Evolutionary conservation across 176 grass and related monocot species (phyloP).

Genomic region (Oryza punctata): DNA sequence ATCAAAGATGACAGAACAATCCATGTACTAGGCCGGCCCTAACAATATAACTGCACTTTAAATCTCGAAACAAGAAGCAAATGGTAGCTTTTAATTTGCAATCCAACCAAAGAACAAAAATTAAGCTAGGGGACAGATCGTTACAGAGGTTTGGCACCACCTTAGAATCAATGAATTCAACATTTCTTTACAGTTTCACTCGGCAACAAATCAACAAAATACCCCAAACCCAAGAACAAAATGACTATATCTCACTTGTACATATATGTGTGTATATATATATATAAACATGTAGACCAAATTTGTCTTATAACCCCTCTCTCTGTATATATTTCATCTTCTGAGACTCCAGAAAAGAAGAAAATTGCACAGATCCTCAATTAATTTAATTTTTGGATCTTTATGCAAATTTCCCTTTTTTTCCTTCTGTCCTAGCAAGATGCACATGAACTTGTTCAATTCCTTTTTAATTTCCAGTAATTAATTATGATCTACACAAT

Average conservation of each 20-base stretch:
- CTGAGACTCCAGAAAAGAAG: background rate
- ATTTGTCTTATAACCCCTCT: background rate
- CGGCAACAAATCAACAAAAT: background rate
- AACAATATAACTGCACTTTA: background rate
- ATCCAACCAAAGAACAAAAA: background rate
- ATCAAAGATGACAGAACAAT: background rate
- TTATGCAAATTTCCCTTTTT: conserved; percentile 4
- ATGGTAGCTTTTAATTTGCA: background rate
- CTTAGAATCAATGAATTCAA: conserved; percentile 3
- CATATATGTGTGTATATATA: conserved; percentile 9
- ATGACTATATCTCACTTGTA: background rate
- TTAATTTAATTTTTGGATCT: background rate
- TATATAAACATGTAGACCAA: background rate
- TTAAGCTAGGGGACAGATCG: background rate
- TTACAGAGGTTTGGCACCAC: conserved; percentile 17
- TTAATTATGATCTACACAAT: conserved; percentile 38
- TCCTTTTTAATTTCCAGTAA: background rate
- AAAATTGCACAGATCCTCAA: conserved; percentile 15
- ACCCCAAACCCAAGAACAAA: background rate
- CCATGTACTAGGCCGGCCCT: background rate
- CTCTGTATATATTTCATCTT: background rate
- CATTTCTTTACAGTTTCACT: conserved; percentile 32
- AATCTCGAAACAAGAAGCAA: background rate
- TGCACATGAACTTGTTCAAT: background rate
- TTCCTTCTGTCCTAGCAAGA: background rate